Evolutionary conservation across 805 yeast genomes (phyloP).

Genomic region (Metschnikowia noctiluminum): DNA sequence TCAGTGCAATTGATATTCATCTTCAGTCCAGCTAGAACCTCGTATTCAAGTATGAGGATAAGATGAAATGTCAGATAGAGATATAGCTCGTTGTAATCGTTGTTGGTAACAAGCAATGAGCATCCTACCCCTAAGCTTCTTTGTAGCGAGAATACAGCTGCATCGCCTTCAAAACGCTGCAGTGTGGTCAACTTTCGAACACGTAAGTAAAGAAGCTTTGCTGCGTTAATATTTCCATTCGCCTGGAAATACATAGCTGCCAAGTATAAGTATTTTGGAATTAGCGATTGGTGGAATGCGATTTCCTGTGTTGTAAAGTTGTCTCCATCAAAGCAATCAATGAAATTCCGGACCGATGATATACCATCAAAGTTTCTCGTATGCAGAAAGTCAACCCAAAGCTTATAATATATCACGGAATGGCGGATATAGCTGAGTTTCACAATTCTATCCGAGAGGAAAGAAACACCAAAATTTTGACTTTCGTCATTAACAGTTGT

Average conservation of each 20-base stretch:
- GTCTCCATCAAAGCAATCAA: slow-evolving; percentile 34
- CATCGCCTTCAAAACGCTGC: neutral
- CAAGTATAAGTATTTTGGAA: slow-evolving; percentile 38
- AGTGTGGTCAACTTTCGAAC: slow-evolving; percentile 21
- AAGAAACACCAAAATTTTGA: slow-evolving; percentile 7
- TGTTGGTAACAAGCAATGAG: slow-evolving; percentile 17
- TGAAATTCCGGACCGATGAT: slow-evolving; percentile 28
- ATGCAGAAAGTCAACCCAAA: slow-evolving; percentile 34
- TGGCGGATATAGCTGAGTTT: slow-evolving; percentile 27
- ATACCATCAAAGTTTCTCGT: slow-evolving; percentile 21
- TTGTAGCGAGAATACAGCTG: slow-evolving; percentile 6
- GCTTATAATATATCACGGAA: slow-evolving; percentile 30
- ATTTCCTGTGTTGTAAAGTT: slow-evolving; percentile 38
- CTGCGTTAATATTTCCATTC: slow-evolving; percentile 31
- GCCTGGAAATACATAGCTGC: slow-evolving; percentile 40
- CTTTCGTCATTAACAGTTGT: slow-evolving; percentile 1
- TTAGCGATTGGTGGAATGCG: slow-evolving; percentile 30
- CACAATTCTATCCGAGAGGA: slow-evolving; percentile 16
- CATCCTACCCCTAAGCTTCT: slow-evolving; percentile 24
- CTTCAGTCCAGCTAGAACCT: neutral
- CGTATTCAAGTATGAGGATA: neutral
- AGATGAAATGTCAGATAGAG: slow-evolving; percentile 30
- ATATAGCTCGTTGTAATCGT: slow-evolving; percentile 26
- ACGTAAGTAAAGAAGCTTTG: slow-evolving; percentile 39
- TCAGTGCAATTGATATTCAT: too few relatives aligned